A percentile compares a stretch with the other conserved stretches of the same genome.
Evolutionary conservation across 2,329 filamentous ascomycete species (phyloP).

Genomic region (Juglanconis oblonga): DNA sequence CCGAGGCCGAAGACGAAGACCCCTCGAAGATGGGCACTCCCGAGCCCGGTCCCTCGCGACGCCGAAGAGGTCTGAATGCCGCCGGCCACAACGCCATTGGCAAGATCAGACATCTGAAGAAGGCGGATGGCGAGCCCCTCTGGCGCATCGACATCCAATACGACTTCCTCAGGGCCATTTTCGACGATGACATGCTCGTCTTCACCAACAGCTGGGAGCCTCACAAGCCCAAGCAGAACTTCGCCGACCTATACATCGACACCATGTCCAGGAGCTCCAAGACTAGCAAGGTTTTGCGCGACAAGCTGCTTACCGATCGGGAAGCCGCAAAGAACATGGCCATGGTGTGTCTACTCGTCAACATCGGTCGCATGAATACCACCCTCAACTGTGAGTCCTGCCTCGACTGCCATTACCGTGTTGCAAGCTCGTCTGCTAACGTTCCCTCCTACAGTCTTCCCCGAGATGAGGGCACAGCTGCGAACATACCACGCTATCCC

Average conservation of each 20-base stretch:
- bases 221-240: constrained; percentile 64
- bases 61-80: constrained; percentile 24
- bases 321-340: constrained; percentile 96
- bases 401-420: not conserved
- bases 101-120: constrained; percentile 83
- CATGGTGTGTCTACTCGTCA: constrained; percentile 97
- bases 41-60: constrained; percentile 32
- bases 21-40: constrained; percentile 39
- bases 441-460: constrained; percentile 69
- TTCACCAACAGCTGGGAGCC: constrained; percentile 90
- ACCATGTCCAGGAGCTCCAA: constrained; percentile 99
- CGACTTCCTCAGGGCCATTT: constrained; percentile 78
- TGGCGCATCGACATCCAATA: constrained; percentile 88
- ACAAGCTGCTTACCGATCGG: constrained; percentile 90
- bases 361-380: constrained; percentile 98
- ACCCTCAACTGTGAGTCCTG: constrained; percentile 81
- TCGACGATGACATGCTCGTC: constrained; percentile 69
- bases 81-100: constrained; percentile 40
- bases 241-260: constrained; percentile 96
- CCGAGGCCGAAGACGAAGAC: constrained; percentile 50
- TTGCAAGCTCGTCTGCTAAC: constrained; percentile 23
- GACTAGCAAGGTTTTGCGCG: constrained; percentile 96
- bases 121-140: constrained; percentile 81
- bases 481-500: constrained; percentile 98
- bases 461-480: constrained; percentile 96